Base-by-base conservation (phyloP, 371 early-diverging fungal species). In the Syncephalastrum sp. region DNA sequence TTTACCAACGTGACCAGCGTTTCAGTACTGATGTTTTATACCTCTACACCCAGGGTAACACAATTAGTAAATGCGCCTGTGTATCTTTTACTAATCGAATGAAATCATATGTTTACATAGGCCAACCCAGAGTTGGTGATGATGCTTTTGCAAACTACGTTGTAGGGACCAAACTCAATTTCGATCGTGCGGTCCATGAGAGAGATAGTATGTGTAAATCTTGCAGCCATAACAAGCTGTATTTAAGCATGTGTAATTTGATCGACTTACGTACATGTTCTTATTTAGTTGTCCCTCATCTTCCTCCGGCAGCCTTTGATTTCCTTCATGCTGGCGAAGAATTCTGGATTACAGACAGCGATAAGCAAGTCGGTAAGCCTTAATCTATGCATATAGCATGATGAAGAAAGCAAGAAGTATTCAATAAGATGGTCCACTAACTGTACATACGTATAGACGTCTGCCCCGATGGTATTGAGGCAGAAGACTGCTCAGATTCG, bases 41-140 rank as follows among this genome's bases (percentile, higher is more conserved):
- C 21, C 15, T 63, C 4, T 50, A 51, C 43, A 63, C 63, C 14
- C 56, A 53, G 19, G 63, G 63, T 50, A 42, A 49, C 13, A 21
- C 19, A 10, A 0, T 8, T 10, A 10, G 10, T 10, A 33, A 1
- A 33, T 5, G 8, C 3, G 8, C 3, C 0, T 33, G 38, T 21
- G 10, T 6, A 33, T 10, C 12, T 10, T 33, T 33, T 12, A 6
- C 38, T 33, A 33, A 33, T 33, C 43, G 3, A 21, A 21, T 27
- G 1, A 7, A 4, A 27, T 42, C 27, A 47, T 21, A 43, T 15
- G n/a, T 19, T 23, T 49, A 27, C 15, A 14, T 42, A 57, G 64
- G 64, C 27, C 52, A 50, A n/a, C 65, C 65, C 33, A 56, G 65
- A 19, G 57, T 65, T 1, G 65, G 65, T 42, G 50, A 65, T 46